Base-by-base conservation (phyloP, 108 stramenopile genomes). In the Nitzschia sp. region DNA sequence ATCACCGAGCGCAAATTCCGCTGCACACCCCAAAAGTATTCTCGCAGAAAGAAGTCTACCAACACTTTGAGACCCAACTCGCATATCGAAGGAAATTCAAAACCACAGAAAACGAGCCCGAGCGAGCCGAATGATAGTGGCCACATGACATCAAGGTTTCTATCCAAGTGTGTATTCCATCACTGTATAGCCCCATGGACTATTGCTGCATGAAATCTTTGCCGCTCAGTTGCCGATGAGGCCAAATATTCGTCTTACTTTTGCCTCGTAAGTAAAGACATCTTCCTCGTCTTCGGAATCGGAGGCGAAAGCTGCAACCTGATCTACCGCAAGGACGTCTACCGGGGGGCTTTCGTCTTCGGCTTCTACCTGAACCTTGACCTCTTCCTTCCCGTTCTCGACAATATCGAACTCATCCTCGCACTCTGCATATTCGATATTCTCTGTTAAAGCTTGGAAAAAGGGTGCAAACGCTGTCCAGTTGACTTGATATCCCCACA, bases 381-480 rank as follows among this genome's bases (percentile, higher is more conserved):
- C 52, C 28, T 32, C 35, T 25, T 30, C 26, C 25, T 58, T 53
- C 0, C 11, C 30, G 47, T 67, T 33, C 35, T 69, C 72, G 2
- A 79, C 82, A 23, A 88, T 50, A 68, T 94, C 93, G 66, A 91
- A 85, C 63, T 94, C 90, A 65, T 89, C 90, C 48, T 94, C 93
- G 31, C 68, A 67, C 65, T 83, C 82, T 17, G 82, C 71, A 58
- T 94, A 94, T 53, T 89, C 80, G 17, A 90, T 82, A 71, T 91
- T 94, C 50, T 53, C 59, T 28, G 81, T 83, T 52, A 91, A 79
- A 6, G 89, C 85, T 57, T 94, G 90, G 64, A 94, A 94, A 62
- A 89, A 85, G 1, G 93, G 90, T 17, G 93, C 90, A 78, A 90
- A 94, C 8, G 86, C 82, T 11, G 86, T 86, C 89, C 89, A 94